Evolutionary conservation across 257 asterid genomes (phyloP), one percentile per base, ranked within the genome.

Genomic region (Ballota nigra): DNA sequence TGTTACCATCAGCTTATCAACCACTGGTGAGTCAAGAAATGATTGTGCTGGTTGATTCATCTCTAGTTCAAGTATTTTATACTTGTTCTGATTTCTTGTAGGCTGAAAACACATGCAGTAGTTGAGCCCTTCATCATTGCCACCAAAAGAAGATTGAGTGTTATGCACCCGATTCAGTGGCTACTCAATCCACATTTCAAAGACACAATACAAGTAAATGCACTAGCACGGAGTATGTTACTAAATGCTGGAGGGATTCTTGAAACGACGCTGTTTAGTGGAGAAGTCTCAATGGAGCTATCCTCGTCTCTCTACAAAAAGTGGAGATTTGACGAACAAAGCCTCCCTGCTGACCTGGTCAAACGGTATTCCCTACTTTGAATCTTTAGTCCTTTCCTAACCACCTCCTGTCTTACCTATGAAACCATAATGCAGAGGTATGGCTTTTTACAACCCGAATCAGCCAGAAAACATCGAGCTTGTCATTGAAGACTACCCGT

Each of bases 301-400:
- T 78, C 90, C 0, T 81, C 90, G 34, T 63, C 38, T 38, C 80
- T 85, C 45, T 83, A 83, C 68, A 76, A 81, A 55, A 76, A 77
- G 59, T 83, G 90, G 90, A 80, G 84, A 76, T 83, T 85, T 63
- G 83, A 83, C 72, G 83, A 85, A 74, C 87, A 85, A 79, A 70
- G 86, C 78, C 87, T 80, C 69, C 87, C 86, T 49, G 66, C 70
- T 41, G 86, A 85, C 77, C 80, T 85, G 18, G 59, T 85, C 78
- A 85, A 76, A 51, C 75, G 90, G 86, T 85, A 82, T 65, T 51
- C 33, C 31, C 55, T 36, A 41, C 45, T 52, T 16, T 11, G 12
- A 52, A 55, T 49, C 19, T 53, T 56, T 41, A 28, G 64, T 18
- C 18, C 10, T 68, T 33, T 45, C 38, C 71, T 52, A 13, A 69